A percentile compares a stretch with the other conserved stretches of the same genome.
Evolutionary conservation across 179 eudicot species (phyloP).

Genomic region (Pouteria campechiana): DNA sequence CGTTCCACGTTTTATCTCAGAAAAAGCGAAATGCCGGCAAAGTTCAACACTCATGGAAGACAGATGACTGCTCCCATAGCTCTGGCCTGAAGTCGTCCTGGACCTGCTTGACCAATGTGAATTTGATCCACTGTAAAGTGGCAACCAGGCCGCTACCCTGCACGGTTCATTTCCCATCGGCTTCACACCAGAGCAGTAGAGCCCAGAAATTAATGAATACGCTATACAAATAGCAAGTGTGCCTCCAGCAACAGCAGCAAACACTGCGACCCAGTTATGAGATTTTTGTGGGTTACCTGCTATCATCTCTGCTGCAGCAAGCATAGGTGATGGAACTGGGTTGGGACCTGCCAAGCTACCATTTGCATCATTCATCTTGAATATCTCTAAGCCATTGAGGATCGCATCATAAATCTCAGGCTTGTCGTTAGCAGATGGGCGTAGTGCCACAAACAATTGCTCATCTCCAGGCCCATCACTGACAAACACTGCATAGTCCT

Average conservation of each 20-base stretch:
- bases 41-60: conserved; percentile 14
- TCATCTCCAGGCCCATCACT: conserved; percentile 11
- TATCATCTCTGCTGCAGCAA: not conserved
- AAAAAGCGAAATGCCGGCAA: conserved; percentile 18
- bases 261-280: not conserved
- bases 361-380: conserved; percentile 32
- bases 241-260: conserved; percentile 10
- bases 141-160: conserved; percentile 11
- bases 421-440: conserved; percentile 12
- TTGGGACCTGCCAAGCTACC: conserved; percentile 61
- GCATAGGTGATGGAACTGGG: conserved; percentile 18
- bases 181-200: conserved; percentile 3
- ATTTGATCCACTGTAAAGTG: conserved; percentile 13
- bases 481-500: conserved; percentile 36
- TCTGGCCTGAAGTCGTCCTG: conserved; percentile 3
- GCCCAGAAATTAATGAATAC: not conserved
- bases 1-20: conserved; percentile 23
- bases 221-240: conserved; percentile 2
- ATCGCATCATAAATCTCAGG: conserved; percentile 49
- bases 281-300: not conserved
- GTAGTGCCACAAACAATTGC: conserved; percentile 28
- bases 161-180: not conserved
- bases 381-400: conserved; percentile 54
- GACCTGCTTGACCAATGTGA: conserved; percentile 7
- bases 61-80: conserved; percentile 8